Evolutionary conservation across 148 eudicot species (phyloP), one percentile per base, ranked within the genome.

Genomic region (Polygonum maritimum): DNA sequence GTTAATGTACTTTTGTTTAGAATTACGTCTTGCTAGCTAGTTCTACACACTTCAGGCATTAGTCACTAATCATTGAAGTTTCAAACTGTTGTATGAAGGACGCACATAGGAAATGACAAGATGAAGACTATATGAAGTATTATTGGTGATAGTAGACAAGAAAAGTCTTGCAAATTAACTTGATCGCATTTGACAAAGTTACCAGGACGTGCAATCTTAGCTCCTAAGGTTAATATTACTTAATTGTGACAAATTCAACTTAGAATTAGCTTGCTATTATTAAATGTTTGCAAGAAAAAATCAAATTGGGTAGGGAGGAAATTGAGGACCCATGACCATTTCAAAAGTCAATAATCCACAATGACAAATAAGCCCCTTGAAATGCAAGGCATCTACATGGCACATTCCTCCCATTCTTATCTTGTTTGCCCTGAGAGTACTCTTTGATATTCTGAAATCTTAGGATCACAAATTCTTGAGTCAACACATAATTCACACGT

Each of bases 251-350:
- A 15, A 67, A 67, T 14, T 67, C 71, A 36, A 36, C 41, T 67
- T 67, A 16, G n/a, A 67, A 15, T 38, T 67, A 67, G 19, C 69
- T 22, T 60, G 15, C 69, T 26, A 26, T 60, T 13, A 60, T 67
- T 67, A 13, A 35, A 67, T 15, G 19, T 35, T 67, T 67, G 19
- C 44, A 36, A 36, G 21, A 36, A 67, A 67, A 67, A 67, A 15
- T 67, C 71, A 67, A 67, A 35, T 41, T 10, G 45, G 19, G 11
- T 67, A 38, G 71, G 19, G 21, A 67, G 71, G 71, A 67, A 67
- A 67, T 67, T 15, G 3, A 44, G 36, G 19, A 19, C 71, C 71
- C 41, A 19, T 35, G 71, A 67, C 71, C 44, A 36, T 67, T 67
- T 67, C 71, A 67, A 38, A 67, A 36, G 21, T 15, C 21, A 67